Evolutionary conservation across 2,329 filamentous ascomycete species (phyloP).

Genomic region (Colletotrichum sp.): DNA sequence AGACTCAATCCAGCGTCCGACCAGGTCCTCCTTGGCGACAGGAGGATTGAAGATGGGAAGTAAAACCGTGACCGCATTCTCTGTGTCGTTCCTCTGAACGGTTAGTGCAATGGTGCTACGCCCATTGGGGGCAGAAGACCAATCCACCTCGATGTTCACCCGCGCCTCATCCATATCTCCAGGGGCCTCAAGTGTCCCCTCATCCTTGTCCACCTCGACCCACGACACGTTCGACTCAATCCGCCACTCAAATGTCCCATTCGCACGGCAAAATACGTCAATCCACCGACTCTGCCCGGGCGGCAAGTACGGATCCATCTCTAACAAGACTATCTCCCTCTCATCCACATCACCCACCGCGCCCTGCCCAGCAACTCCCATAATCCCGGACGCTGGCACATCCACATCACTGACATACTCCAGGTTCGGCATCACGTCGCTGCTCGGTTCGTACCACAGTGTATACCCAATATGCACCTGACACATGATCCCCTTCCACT

Average conservation of each 20-base stretch:
- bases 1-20: not conserved
- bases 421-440: conserved; percentile 52
- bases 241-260: not conserved
- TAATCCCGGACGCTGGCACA: not conserved
- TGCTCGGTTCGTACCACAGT: conserved; percentile 57
- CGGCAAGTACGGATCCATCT: not conserved
- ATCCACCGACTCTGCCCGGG: not conserved
- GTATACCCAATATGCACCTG: conserved; percentile 54
- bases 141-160: not conserved
- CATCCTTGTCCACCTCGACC: not conserved
- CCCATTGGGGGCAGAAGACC: not conserved
- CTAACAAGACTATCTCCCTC: not conserved
- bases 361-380: conserved; percentile 3
- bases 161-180: not conserved
- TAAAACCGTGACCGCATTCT: not conserved
- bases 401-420: not conserved
- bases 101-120: not conserved
- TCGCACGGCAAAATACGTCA: not conserved
- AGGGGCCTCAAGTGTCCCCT: not conserved
- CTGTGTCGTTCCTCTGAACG: not conserved
- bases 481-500: conserved; percentile 49
- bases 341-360: not conserved
- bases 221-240: not conserved
- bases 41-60: not conserved
- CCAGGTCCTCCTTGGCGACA: accelerated